Percentiles rank a stretch among this genome's conserved stretches.
Conservation (phyloP, 2,329 filamentous ascomycete genomes). For the Xylariaceae sp. region DNA sequence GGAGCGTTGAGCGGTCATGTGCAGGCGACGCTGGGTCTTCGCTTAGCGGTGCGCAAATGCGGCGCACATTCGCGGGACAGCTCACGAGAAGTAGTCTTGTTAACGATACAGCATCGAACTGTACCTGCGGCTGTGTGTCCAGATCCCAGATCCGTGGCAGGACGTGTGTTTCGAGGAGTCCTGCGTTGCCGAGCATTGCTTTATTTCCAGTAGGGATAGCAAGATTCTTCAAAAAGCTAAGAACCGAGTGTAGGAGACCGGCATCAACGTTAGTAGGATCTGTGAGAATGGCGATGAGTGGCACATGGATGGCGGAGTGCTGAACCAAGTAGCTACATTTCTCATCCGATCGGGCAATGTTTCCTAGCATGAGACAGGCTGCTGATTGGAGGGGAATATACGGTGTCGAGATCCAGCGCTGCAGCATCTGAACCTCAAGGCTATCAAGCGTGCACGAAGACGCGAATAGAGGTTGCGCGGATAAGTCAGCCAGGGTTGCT, state of each 20-base stretch:
- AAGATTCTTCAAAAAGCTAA: slow-evolving; percentile 70
- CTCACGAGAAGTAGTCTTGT: slow-evolving; percentile 61
- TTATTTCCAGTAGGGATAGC: slow-evolving; percentile 65
- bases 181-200: slow-evolving; percentile 50
- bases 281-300: slow-evolving; percentile 53
- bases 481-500: slow-evolving; percentile 56
- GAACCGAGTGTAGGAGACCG: slow-evolving; percentile 61
- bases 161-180: slow-evolving; percentile 51
- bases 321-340: slow-evolving; percentile 58
- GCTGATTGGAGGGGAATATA: slow-evolving; percentile 58
- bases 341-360: slow-evolving; percentile 64
- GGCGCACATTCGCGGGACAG: slow-evolving; percentile 57
- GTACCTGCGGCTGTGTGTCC: slow-evolving; percentile 61
- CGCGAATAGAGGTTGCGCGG: slow-evolving; percentile 55
- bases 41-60: slow-evolving; percentile 51
- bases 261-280: slow-evolving; percentile 47
- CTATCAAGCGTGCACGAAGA: slow-evolving; percentile 50
- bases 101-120: slow-evolving; percentile 65
- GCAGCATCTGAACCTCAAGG: slow-evolving; percentile 49
- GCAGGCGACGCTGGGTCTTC: slow-evolving; percentile 37
- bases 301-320: slow-evolving; percentile 48
- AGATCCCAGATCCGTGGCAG: slow-evolving; percentile 62
- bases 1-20: slow-evolving; percentile 42
- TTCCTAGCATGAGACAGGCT: slow-evolving; percentile 66
- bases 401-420: slow-evolving; percentile 53